Base-by-base conservation (phyloP, 768 basidiomycete species). In the Phaeotremella skinneri region DNA sequence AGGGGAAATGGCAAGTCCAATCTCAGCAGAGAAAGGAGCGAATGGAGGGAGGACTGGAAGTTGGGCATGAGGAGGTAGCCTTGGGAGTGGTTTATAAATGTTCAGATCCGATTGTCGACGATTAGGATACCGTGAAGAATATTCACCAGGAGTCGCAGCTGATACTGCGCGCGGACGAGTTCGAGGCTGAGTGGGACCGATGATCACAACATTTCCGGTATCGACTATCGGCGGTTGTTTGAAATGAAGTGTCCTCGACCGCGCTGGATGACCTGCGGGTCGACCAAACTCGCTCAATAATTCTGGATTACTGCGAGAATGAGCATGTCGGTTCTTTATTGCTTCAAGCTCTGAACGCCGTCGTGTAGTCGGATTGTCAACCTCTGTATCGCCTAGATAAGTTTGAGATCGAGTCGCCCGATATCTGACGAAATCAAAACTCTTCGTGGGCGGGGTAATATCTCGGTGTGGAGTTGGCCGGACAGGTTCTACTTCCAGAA, bases 1-100 rank as follows among this genome's bases (percentile, higher is more conserved):
- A 11, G 63, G 58, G 26, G 70, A 66, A 1, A 69, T 61, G 14
- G 70, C 68, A 26, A 66, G 31, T 14, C 68, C 68, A 48, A 72
- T 63, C 41, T 67, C 66, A 11, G 52, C 16, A 31, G 47, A n/a
- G 34, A 52, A 7, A 31, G 51, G 16, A 23, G 27, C n/a, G 27
- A 47, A 56, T 25, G 49, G 56, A 1, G 14, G 32, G n/a, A 37
- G 16, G 48, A 55, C 29, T n/a, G 52, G 53, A 4, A 34, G 34
- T 49, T 25, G 56, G 25, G 53, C n/a, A 11, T 55, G 41, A 13
- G 41, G 11, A 13, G 58, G 63, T 23, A 63, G 27, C 16, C 42
- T 23, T 3, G 66, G 66, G 0, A 67, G 59, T 3, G 66, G 62
- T 50, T 67, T 67, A 16, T 7, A 39, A 4, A 52, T 9, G 13